A percentile compares a stretch with the other conserved stretches of the same genome.
phyloP scores from a whole-genome alignment of 164 flowering plant genomes.

The Piper betle region DNA sequence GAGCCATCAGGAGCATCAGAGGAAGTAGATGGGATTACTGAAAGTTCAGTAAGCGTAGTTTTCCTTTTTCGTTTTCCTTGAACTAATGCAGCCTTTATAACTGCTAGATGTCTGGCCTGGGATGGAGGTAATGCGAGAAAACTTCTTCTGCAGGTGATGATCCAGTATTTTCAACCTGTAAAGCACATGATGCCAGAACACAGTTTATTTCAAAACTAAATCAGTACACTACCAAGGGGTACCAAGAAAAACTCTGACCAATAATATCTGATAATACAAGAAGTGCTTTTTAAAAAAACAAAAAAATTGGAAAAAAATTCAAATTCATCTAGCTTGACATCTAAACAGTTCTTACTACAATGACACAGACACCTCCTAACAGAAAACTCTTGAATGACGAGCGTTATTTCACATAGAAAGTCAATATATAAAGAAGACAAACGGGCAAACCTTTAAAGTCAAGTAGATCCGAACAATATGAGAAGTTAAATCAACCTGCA shows the following conservation, averaged over 20 bases:
- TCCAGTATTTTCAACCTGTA: slow-evolving; percentile 76
- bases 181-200: not conserved
- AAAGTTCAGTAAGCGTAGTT: slow-evolving; percentile 35
- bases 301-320: not conserved
- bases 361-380: no score
- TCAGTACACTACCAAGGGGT: not conserved
- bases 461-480: slow-evolving; percentile 63
- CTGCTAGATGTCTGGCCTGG: slow-evolving; percentile 50
- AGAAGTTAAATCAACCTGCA: slow-evolving; percentile 91
- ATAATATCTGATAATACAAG: not conserved
- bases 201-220: not conserved
- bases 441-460: slow-evolving; percentile 64
- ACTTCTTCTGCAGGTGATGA: slow-evolving; percentile 53
- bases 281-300: not conserved
- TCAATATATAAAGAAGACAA: not conserved
- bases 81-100: slow-evolving; percentile 43
- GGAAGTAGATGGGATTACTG: slow-evolving; percentile 45
- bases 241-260: not conserved
- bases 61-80: slow-evolving; percentile 75
- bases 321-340: not conserved
- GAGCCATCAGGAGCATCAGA: slow-evolving; percentile 68
- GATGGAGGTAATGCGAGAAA: slow-evolving; percentile 75
- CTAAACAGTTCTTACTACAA: no score
- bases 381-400: no score
- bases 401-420: not conserved